Evolutionary conservation across 805 yeast species (phyloP).

Genomic region (Clavispora phyllophila): DNA sequence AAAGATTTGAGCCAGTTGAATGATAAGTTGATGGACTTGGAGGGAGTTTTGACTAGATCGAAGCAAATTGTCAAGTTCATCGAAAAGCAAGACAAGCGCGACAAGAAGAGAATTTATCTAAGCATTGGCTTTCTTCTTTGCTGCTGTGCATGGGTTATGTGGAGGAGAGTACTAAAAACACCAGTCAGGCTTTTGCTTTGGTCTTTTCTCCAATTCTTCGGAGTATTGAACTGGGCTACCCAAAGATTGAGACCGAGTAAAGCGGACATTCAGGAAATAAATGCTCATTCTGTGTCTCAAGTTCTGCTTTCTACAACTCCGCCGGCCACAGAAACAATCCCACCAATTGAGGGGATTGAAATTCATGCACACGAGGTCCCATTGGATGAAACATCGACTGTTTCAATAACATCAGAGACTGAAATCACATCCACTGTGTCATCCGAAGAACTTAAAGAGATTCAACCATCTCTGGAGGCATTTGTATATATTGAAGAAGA

Average conservation of each 20-base stretch:
- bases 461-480: background rate
- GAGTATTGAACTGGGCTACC: constrained; percentile 10
- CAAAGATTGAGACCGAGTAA: background rate
- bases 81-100: constrained; percentile 47
- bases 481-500: background rate
- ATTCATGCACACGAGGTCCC: background rate
- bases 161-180: constrained; percentile 42
- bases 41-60: constrained; percentile 37
- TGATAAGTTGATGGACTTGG: constrained; percentile 37
- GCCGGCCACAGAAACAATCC: background rate
- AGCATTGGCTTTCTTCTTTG: constrained; percentile 41
- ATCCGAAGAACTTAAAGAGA: background rate
- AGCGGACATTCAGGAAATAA: background rate
- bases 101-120: constrained; percentile 44
- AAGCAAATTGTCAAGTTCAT: constrained; percentile 45
- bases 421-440: background rate
- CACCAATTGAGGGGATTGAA: background rate
- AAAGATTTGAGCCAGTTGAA: constrained; percentile 37
- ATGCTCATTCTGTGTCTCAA: background rate
- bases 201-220: constrained; percentile 39
- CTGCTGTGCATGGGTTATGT: constrained; percentile 46
- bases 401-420: background rate
- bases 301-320: background rate
- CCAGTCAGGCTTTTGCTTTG: constrained; percentile 44
- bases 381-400: background rate